These are phyloP conservation scores for Beauveria asiatica DNA, from an alignment of 2,329 filamentous ascomycete species.

Conservation along the genomic window DNA sequence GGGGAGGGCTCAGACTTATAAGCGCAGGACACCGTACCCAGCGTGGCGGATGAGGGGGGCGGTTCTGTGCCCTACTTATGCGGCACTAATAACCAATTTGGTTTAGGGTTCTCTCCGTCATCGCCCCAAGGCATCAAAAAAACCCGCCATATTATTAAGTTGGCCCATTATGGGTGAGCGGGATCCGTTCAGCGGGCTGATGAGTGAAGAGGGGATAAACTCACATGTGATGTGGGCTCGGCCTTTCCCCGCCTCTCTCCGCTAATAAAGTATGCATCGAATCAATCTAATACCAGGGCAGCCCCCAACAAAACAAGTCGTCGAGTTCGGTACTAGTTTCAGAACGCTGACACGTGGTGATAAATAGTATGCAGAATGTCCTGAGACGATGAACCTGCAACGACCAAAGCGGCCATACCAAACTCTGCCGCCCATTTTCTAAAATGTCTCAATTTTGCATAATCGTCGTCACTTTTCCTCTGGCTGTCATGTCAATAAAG, in stretches of 20 bases:
- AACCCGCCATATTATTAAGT: background rate
- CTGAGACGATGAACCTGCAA: too few relatives aligned
- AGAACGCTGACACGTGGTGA: background rate
- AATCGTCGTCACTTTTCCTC: too few relatives aligned
- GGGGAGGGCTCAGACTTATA: background rate
- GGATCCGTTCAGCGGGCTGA: background rate
- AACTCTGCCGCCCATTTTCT: too few relatives aligned
- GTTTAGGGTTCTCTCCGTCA: background rate
- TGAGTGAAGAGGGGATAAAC: background rate
- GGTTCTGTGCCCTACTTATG: background rate
- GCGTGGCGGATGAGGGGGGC: background rate
- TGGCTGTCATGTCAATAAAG: too few relatives aligned
- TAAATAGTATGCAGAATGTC: too few relatives aligned
- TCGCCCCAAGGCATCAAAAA: background rate
- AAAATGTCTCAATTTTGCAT: too few relatives aligned
- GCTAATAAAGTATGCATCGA: too few relatives aligned
- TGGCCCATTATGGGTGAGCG: background rate
- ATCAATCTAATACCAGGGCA: too few relatives aligned
- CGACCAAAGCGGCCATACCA: too few relatives aligned
- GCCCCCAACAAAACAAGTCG: background rate
- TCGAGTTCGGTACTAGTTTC: background rate
- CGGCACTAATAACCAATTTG: too few relatives aligned
- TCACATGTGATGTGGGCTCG: slow-evolving; percentile 1
- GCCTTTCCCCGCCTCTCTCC: background rate
- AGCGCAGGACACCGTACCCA: background rate